Base-by-base conservation (phyloP, 345 rosid genomes). In the Bruguiera sexangula region DNA sequence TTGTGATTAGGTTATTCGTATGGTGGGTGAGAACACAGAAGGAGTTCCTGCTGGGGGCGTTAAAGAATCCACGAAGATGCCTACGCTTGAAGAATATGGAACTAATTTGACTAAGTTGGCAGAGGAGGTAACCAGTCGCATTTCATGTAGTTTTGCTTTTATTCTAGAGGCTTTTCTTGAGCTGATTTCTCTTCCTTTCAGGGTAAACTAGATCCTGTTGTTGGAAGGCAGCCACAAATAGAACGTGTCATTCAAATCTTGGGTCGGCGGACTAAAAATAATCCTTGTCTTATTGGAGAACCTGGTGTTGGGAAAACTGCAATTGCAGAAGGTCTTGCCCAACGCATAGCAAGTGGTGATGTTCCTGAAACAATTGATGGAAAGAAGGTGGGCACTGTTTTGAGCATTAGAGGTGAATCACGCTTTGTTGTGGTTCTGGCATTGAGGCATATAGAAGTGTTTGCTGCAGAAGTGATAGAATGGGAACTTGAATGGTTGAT, bases 281-380 rank as follows among this genome's bases (percentile, higher is more conserved):
- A 96, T 50, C 99, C 99, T 0, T 96, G 99, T 74, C 98, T 96
- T 75, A 92, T 96, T 71, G 99, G 99, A 82, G 99, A 96, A 79
- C 99, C 99, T 73, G 99, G 99, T 43, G 99, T 96, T 37, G 99
- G 99, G 58, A 96, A 96, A 87, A 96, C 99, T 58, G 99, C 99
- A 65, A 96, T 96, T 78, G 99, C 99, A 2, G 99, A 96, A 86
- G 99, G 99, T 65, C 98, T 96, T 50, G 99, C 99, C 52, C 99
- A 92, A 63, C 83, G 98, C 29, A 96, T 96, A 76, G 84, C 97
- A 27, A 88, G 75, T 69, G 98, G 97, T 68, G 99, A 96, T 78
- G 97, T 89, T 81, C 99, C 99, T 59, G 99, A 96, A 56, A 96
- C 99, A 53, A 92, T 92, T 69, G 98, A 92, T 73, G 86, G 99